These are phyloP conservation scores for Mycocentrospora acerina DNA, from an alignment of 2,329 filamentous ascomycete genomes.

Conservation along the genomic window DNA sequence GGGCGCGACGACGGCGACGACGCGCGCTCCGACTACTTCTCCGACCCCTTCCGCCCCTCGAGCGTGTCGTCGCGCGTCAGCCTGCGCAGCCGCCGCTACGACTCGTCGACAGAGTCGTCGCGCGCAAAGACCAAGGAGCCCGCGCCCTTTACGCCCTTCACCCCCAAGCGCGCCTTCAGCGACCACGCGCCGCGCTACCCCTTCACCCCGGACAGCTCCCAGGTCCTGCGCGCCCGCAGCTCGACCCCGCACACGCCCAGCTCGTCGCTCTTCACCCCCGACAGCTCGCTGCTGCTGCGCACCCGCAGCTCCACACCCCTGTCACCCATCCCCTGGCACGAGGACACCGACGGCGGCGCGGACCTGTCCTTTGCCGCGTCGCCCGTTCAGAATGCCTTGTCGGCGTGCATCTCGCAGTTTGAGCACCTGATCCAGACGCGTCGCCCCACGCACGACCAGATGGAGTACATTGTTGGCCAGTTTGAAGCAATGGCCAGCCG, in stretches of 20 bases:
- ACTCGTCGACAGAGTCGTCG: constrained; percentile 12
- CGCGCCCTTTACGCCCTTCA: constrained; percentile 26
- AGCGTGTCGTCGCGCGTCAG: background rate
- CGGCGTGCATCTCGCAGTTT: constrained; percentile 34
- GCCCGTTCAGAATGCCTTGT: constrained; percentile 33
- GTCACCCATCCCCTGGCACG: constrained; percentile 26
- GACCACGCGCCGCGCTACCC: constrained; percentile 25
- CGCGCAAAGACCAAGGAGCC: constrained; percentile 5
- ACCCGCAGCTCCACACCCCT: constrained; percentile 5
- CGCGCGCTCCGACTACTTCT: constrained; percentile 21
- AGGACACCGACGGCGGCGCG: constrained; percentile 7
- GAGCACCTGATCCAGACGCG: constrained; percentile 32
- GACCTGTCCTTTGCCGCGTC: constrained; percentile 20
- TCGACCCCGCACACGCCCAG: constrained; percentile 3
- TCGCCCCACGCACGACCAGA: constrained; percentile 35
- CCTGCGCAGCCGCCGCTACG: background rate
- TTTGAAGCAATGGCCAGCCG: constrained; percentile 35
- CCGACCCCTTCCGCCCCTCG: constrained; percentile 18
- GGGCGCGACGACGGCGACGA: constrained; percentile 4
- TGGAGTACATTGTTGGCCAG: constrained; percentile 36
- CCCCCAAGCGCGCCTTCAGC: constrained; percentile 11
- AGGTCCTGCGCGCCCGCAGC: constrained; percentile 16
- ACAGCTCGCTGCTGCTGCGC: constrained; percentile 27
- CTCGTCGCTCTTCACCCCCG: constrained; percentile 34
- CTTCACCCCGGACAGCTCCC: constrained; percentile 35